Evolutionary conservation across 2,329 filamentous ascomycete species (phyloP).

Genomic region (Aspergillus chevalieri): DNA sequence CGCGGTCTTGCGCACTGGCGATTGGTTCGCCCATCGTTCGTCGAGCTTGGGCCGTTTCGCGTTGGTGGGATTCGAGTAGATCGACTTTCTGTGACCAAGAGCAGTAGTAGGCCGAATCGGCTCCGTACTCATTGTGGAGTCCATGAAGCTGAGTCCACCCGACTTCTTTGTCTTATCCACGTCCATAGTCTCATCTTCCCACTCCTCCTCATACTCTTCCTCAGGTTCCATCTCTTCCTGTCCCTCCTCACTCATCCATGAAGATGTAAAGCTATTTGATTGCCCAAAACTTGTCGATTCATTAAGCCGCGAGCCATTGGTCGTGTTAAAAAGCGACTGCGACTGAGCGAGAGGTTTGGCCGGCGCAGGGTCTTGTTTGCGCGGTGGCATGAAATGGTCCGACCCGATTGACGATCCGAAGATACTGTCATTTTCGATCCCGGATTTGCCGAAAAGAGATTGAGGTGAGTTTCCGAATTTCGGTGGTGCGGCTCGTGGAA

Average conservation of each 20-base stretch:
- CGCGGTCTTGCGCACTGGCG: slow-evolving; percentile 28
- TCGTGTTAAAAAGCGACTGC: slow-evolving; percentile 23
- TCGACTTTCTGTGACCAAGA: slow-evolving; percentile 26
- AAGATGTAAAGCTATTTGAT: slow-evolving; percentile 19
- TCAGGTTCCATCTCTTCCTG: slow-evolving; percentile 32
- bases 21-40: slow-evolving; percentile 32
- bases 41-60: slow-evolving; percentile 39
- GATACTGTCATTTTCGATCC: slow-evolving; percentile 30
- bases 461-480: slow-evolving; percentile 32
- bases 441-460: slow-evolving; percentile 32
- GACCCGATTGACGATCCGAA: slow-evolving; percentile 33
- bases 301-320: slow-evolving; percentile 21
- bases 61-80: slow-evolving; percentile 38
- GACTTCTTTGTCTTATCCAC: slow-evolving; percentile 13
- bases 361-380: slow-evolving; percentile 22
- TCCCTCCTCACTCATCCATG: slow-evolving; percentile 22
- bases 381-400: slow-evolving; percentile 22
- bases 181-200: slow-evolving; percentile 38
- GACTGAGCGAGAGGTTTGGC: slow-evolving; percentile 19
- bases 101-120: slow-evolving; percentile 9
- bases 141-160: slow-evolving; percentile 24
- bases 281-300: slow-evolving; percentile 20
- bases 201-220: slow-evolving; percentile 34
- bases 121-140: slow-evolving; percentile 25
- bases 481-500: slow-evolving; percentile 43